phyloP scores from a whole-genome alignment of 2,329 filamentous ascomycete genomes.

The Cladosporium sp. region DNA sequence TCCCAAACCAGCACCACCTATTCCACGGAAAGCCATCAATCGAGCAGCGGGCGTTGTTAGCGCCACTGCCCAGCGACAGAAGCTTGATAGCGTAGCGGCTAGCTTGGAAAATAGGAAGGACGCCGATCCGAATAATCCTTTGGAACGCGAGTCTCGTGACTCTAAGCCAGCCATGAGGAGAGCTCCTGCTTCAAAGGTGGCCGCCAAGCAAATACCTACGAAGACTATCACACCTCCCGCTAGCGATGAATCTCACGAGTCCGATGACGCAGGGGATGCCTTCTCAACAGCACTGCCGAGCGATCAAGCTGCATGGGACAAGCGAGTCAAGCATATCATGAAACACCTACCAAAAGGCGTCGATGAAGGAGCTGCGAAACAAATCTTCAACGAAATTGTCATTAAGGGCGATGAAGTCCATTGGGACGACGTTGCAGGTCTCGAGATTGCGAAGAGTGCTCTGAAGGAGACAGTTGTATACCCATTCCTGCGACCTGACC shows the following conservation, averaged over 20 bases:
- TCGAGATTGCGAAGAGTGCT: slow-evolving; percentile 87
- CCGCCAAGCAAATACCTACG: slow-evolving; percentile 25
- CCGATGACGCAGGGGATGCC: slow-evolving; percentile 35
- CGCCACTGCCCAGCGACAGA: slow-evolving; percentile 35
- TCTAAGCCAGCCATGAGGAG: slow-evolving; percentile 18
- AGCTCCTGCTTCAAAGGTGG: slow-evolving; percentile 28
- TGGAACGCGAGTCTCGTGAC: slow-evolving; percentile 20
- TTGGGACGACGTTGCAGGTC: slow-evolving; percentile 89
- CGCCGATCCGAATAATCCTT: slow-evolving; percentile 23
- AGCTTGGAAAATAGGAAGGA: slow-evolving; percentile 20
- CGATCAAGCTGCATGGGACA: slow-evolving; percentile 56
- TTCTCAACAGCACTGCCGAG: slow-evolving; percentile 28
- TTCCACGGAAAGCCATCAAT: slow-evolving; percentile 39
- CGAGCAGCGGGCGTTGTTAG: slow-evolving; percentile 35
- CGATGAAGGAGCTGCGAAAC: slow-evolving; percentile 78
- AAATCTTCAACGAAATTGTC: slow-evolving; percentile 95
- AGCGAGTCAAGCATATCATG: slow-evolving; percentile 64
- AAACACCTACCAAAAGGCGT: slow-evolving; percentile 79
- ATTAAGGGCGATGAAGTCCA: slow-evolving; percentile 91
- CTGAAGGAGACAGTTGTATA: slow-evolving; percentile 96
- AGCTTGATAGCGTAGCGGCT: slow-evolving; percentile 29
- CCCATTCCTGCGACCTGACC: slow-evolving; percentile 88
- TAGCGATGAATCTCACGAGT: slow-evolving; percentile 47
- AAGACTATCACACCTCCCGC: slow-evolving; percentile 46
- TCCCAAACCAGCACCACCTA: slow-evolving; percentile 27